Evolutionary conservation across 2,329 filamentous ascomycete genomes (phyloP).

Genomic region (Lasiodiplodia sp.): DNA sequence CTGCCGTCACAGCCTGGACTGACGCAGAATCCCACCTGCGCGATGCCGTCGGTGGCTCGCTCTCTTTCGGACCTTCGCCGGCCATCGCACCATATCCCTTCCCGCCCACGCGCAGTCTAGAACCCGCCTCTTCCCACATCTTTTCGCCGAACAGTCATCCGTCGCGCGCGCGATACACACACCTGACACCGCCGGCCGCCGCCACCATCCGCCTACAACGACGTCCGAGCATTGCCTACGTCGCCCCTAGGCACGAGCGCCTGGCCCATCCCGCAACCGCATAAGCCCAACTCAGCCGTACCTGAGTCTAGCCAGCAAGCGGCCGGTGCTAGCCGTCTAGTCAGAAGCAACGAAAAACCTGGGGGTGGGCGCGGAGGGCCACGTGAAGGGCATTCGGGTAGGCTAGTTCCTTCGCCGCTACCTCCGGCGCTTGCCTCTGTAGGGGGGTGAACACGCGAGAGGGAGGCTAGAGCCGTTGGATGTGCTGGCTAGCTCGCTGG

Average conservation of each 20-base stretch:
- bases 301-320: background rate
- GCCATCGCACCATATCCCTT: no score
- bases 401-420: background rate
- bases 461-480: background rate
- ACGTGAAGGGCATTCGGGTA: background rate
- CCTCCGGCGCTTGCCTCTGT: background rate
- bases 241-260: background rate
- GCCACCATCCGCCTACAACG: background rate
- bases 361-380: background rate
- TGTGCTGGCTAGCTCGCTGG: background rate
- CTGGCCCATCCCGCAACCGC: background rate
- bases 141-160: background rate
- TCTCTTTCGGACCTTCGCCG: no score
- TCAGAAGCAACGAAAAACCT: background rate
- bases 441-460: background rate
- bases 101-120: background rate
- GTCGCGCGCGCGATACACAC: background rate
- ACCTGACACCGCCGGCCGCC: background rate
- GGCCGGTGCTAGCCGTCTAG: background rate
- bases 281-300: background rate
- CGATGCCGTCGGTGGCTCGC: no score
- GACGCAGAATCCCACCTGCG: no score
- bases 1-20: no score
- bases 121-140: background rate
- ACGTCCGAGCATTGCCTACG: background rate